Percentiles rank a stretch among this genome's conserved stretches.
Conservation (phyloP, 2,329 filamentous ascomycete species). For the Mycogone perniciosa region DNA sequence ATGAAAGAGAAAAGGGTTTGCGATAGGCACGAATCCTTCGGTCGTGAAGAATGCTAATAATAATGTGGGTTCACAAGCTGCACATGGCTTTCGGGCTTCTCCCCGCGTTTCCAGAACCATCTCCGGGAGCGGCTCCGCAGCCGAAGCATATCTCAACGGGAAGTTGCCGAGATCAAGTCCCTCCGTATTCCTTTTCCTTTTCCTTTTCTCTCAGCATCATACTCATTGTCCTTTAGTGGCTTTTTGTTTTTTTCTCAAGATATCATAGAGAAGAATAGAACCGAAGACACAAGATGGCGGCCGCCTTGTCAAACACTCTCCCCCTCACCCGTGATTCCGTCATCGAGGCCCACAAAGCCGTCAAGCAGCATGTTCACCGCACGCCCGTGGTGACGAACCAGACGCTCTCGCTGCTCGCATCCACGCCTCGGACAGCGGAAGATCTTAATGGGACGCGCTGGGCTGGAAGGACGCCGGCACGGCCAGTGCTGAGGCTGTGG, state of each 20-base stretch:
- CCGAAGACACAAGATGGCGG: conserved; percentile 40
- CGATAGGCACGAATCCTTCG: no score
- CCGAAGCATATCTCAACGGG: no score
- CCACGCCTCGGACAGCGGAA: conserved; percentile 53
- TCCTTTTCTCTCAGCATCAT: no score
- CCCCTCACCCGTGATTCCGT: conserved; percentile 71
- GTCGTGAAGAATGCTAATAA: no score
- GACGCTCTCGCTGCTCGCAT: conserved; percentile 69
- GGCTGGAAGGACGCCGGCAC: conserved; percentile 50
- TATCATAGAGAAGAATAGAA: not conserved
- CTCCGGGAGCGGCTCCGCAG: no score
- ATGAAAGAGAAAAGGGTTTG: no score
- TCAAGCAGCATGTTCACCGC: conserved; percentile 69
- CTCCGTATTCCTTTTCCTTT: no score
- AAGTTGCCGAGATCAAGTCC: no score
- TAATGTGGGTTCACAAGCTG: no score
- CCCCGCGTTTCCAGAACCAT: no score
- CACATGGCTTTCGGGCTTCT: no score
- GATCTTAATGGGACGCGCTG: conserved; percentile 51
- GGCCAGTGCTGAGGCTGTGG: conserved; percentile 66
- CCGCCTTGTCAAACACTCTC: conserved; percentile 46
- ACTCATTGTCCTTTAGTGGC: not conserved
- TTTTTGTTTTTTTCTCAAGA: not conserved
- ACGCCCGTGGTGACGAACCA: conserved; percentile 78
- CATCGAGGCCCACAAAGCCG: conserved; percentile 61